Evolutionary conservation across 768 basidiomycete genomes (phyloP).

Genomic region (Xanthoconium stramineum): DNA sequence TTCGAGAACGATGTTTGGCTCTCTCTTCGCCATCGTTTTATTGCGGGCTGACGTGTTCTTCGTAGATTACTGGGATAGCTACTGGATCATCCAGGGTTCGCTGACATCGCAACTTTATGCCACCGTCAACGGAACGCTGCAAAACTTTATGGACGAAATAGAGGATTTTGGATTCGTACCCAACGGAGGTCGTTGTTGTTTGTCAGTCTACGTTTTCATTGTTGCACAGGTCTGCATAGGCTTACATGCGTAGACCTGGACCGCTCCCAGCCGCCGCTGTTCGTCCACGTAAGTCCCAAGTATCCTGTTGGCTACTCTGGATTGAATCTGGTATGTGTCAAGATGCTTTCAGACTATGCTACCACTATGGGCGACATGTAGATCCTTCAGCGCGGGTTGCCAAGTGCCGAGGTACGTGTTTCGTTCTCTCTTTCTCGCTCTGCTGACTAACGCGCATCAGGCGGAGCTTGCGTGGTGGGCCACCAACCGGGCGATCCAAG

Average conservation of each 20-base stretch:
- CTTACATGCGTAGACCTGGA: constrained; percentile 55
- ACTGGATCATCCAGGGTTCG: constrained; percentile 88
- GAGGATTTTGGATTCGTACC: constrained; percentile 86
- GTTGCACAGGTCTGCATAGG: background rate
- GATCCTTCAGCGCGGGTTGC: constrained; percentile 74
- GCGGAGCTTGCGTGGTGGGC: constrained; percentile 83
- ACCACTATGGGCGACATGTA: constrained; percentile 62
- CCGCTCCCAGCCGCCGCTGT: constrained; percentile 88
- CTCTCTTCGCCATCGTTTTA: background rate
- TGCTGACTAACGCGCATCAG: constrained; percentile 32
- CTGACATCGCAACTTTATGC: constrained; percentile 72
- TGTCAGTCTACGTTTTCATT: constrained; percentile 40
- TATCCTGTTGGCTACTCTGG: too few species aligned
- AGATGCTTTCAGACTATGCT: constrained; percentile 90
- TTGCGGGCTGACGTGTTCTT: background rate
- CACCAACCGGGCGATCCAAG: constrained; percentile 62
- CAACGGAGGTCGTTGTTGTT: constrained; percentile 88
- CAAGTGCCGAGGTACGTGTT: constrained; percentile 71
- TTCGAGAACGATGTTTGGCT: constrained; percentile 77
- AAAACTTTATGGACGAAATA: constrained; percentile 96
- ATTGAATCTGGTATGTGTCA: background rate
- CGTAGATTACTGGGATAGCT: constrained; percentile 64
- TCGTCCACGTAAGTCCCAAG: constrained; percentile 57
- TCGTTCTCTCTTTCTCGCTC: background rate
- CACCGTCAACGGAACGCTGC: constrained; percentile 71